Conservation (phyloP, 306 rosid genomes). For the Mimosa pudica region DNA sequence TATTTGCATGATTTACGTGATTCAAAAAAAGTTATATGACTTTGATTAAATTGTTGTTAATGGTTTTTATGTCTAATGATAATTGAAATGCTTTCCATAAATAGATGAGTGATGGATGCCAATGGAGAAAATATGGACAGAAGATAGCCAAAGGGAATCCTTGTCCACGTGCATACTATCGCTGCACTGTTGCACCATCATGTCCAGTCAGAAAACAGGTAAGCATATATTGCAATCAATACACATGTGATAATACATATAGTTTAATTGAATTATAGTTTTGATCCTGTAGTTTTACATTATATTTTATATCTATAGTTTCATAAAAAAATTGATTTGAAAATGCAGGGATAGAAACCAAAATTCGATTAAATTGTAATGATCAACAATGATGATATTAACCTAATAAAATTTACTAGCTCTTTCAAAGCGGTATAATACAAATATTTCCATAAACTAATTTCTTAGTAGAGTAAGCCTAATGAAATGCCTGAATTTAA, state of each 20-base stretch:
- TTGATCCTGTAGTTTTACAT: too few relatives aligned
- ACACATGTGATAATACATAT: neutral
- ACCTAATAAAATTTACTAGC: neutral
- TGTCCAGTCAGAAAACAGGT: constrained; percentile 84
- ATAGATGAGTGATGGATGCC: constrained; percentile 84
- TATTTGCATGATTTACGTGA: neutral
- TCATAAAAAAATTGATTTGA: too few relatives aligned
- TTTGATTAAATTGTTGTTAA: neutral
- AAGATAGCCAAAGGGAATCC: constrained; percentile 80
- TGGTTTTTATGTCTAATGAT: constrained; percentile 5
- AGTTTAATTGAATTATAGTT: too few relatives aligned
- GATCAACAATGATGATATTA: too few relatives aligned
- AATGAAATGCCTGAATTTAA: neutral
- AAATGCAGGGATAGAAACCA: too few relatives aligned
- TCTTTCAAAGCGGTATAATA: neutral
- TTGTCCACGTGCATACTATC: constrained; percentile 79
- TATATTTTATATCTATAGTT: too few relatives aligned
- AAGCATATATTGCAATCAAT: neutral
- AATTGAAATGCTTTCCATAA: neutral
- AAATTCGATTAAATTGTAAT: too few relatives aligned
- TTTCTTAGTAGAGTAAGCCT: neutral
- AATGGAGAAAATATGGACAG: constrained; percentile 89
- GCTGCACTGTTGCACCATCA: constrained; percentile 69
- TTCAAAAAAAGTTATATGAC: neutral
- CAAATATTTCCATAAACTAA: neutral